Conservation (phyloP, 805 yeast genomes). For the Yarrowia alimentaria region DNA sequence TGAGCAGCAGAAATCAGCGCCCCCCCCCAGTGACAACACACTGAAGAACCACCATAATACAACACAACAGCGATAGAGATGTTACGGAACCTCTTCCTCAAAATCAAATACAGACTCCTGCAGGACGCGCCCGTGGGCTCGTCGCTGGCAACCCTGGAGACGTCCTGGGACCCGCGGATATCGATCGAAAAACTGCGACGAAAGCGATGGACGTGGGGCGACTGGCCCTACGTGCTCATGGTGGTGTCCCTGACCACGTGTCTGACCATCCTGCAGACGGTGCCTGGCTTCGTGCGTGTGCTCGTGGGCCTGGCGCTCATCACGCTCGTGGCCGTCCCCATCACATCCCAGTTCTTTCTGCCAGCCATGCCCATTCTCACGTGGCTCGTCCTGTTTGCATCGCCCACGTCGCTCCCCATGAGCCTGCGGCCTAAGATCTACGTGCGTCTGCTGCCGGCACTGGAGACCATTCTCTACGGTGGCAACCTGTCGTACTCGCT, state of each 20-base stretch:
- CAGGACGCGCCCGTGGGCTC: slow-evolving; percentile 42
- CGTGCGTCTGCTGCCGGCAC: slow-evolving; percentile 83
- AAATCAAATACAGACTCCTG: slow-evolving; percentile 36
- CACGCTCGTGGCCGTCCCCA: slow-evolving; percentile 59
- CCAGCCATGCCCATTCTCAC: slow-evolving; percentile 79
- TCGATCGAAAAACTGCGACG: slow-evolving; percentile 38
- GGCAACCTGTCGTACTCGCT: slow-evolving; percentile 82
- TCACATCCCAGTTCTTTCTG: slow-evolving; percentile 79
- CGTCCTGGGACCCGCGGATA: slow-evolving; percentile 39
- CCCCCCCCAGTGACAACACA: too few relatives aligned
- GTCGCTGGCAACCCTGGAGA: slow-evolving; percentile 37
- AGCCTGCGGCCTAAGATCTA: slow-evolving; percentile 81
- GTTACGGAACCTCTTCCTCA: slow-evolving; percentile 31
- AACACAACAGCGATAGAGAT: slow-evolving; percentile 5
- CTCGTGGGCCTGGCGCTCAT: slow-evolving; percentile 46
- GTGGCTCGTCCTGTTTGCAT: slow-evolving; percentile 81
- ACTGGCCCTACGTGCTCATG: slow-evolving; percentile 51
- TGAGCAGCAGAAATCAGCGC: too few relatives aligned
- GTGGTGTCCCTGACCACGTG: slow-evolving; percentile 52
- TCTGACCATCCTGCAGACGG: slow-evolving; percentile 40
- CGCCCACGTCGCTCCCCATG: slow-evolving; percentile 70
- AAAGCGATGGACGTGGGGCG: slow-evolving; percentile 38
- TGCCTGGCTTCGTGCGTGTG: slow-evolving; percentile 37
- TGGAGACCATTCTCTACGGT: slow-evolving; percentile 89
- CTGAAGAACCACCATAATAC: neutral